Percentiles rank a stretch among this genome's conserved stretches.
phyloP scores from a whole-genome alignment of 805 yeast genomes.

The Ogataea pignaliae region DNA sequence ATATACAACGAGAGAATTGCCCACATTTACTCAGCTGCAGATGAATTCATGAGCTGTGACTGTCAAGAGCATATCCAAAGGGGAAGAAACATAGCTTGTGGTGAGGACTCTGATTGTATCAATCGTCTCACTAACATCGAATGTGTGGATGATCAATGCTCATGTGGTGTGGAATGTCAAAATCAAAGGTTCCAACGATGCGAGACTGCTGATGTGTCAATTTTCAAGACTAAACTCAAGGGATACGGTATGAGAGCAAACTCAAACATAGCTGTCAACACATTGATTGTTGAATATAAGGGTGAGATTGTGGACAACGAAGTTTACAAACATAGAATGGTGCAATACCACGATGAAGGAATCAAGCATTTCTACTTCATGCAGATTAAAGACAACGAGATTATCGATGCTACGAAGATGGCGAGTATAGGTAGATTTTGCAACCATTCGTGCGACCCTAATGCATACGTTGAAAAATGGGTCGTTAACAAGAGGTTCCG shows the following conservation, averaged over 20 bases:
- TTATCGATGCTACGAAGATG: slow-evolving; percentile 87
- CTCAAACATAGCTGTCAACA: slow-evolving; percentile 47
- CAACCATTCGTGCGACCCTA: slow-evolving; percentile 94
- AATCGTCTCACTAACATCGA: slow-evolving; percentile 90
- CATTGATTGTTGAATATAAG: slow-evolving; percentile 86
- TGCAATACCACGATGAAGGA: slow-evolving; percentile 62
- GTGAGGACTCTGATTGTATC: slow-evolving; percentile 82
- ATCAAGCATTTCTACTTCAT: slow-evolving; percentile 86
- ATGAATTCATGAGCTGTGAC: slow-evolving; percentile 88
- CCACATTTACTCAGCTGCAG: slow-evolving; percentile 62
- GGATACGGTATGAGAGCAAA: slow-evolving; percentile 89
- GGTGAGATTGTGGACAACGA: slow-evolving; percentile 90
- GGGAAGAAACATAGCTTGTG: slow-evolving; percentile 65
- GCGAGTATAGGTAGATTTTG: slow-evolving; percentile 90
- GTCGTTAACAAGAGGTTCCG: slow-evolving; percentile 83
- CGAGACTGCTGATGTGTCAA: slow-evolving; percentile 70
- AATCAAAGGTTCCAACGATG: slow-evolving; percentile 84
- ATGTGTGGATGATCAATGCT: slow-evolving; percentile 66
- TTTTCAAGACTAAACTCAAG: slow-evolving; percentile 77
- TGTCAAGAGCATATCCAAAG: slow-evolving; percentile 52
- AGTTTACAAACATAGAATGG: slow-evolving; percentile 70
- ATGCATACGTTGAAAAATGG: slow-evolving; percentile 96
- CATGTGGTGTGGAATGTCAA: slow-evolving; percentile 75
- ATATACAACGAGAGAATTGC: slow-evolving; percentile 56
- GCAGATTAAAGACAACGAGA: slow-evolving; percentile 92